Percentiles rank a stretch among this genome's conserved stretches.
These are phyloP conservation scores for Lenwebbia sp. DNA, from an alignment of 345 rosid species.

Conservation along the genomic window DNA sequence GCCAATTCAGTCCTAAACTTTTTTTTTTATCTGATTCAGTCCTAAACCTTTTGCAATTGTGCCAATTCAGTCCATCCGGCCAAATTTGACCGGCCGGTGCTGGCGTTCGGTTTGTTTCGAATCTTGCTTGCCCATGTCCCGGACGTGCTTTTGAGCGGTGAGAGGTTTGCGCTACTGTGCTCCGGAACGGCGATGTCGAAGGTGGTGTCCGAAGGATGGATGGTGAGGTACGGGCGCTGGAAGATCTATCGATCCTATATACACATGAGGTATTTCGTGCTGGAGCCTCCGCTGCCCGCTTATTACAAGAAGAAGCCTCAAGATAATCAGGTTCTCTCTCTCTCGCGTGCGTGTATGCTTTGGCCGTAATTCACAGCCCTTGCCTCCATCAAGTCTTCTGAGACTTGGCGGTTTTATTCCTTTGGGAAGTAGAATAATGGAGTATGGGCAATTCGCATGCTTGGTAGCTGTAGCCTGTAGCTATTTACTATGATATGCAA, in stretches of 20 bases:
- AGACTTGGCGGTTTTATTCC: background rate
- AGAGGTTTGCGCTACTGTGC: too few species aligned
- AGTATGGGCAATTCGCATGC: background rate
- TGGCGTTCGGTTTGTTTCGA: too few species aligned
- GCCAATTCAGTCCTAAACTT: too few species aligned
- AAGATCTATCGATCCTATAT: constrained; percentile 93
- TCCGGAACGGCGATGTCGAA: constrained; percentile 29
- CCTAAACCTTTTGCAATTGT: too few species aligned
- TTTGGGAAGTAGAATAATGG: background rate
- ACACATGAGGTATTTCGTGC: constrained; percentile 94
- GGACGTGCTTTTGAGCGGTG: too few species aligned
- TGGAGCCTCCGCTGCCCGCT: constrained; percentile 85
- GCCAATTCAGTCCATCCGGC: too few species aligned
- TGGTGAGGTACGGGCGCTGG: constrained; percentile 95
- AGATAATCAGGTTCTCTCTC: constrained; percentile 63
- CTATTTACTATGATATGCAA: background rate
- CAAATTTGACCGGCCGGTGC: too few species aligned
- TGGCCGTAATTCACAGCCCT: background rate
- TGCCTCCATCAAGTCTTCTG: background rate
- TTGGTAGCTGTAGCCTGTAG: background rate
- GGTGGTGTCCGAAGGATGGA: constrained; percentile 96
- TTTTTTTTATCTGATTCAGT: too few species aligned
- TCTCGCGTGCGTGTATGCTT: background rate
- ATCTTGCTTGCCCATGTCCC: too few species aligned
- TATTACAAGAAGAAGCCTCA: constrained; percentile 97